Conservation (phyloP, 441 rosid species). For the Melastoma candidum region DNA sequence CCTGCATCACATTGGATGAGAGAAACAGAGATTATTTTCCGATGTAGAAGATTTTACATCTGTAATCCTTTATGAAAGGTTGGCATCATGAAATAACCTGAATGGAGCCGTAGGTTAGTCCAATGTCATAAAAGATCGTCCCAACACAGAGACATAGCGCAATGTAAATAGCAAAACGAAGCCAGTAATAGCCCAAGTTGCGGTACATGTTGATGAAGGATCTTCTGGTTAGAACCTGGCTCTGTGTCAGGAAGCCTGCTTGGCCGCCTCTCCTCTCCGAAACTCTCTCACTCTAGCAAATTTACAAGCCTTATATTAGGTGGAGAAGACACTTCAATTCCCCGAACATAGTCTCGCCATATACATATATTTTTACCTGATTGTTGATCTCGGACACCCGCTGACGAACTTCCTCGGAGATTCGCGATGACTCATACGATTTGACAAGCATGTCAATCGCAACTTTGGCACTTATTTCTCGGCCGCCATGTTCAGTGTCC, state of each 20-base stretch:
- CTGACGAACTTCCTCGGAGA: neutral
- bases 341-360: neutral
- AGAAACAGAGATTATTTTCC: too few species aligned
- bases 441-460: neutral
- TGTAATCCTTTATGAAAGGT: too few species aligned
- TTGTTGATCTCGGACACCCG: neutral
- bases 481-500: neutral
- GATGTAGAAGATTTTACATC: too few species aligned
- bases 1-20: constrained; percentile 3
- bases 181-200: constrained; percentile 13
- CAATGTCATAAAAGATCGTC: constrained; percentile 6
- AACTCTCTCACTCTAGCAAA: neutral
- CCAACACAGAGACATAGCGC: constrained; percentile 10
- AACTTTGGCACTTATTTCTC: neutral
- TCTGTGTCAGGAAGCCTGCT: constrained; percentile 12
- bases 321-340: neutral
- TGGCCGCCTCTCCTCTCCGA: neutral
- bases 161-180: constrained; percentile 8
- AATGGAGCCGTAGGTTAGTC: constrained; percentile 5
- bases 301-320: neutral
- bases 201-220: constrained; percentile 13
- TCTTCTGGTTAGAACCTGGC: constrained; percentile 4
- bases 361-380: neutral
- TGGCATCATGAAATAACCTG: neutral
- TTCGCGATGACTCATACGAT: neutral